These are phyloP conservation scores for Kwoniella mangroviensis DNA, from an alignment of 768 basidiomycete genomes.

Conservation along the genomic window DNA sequence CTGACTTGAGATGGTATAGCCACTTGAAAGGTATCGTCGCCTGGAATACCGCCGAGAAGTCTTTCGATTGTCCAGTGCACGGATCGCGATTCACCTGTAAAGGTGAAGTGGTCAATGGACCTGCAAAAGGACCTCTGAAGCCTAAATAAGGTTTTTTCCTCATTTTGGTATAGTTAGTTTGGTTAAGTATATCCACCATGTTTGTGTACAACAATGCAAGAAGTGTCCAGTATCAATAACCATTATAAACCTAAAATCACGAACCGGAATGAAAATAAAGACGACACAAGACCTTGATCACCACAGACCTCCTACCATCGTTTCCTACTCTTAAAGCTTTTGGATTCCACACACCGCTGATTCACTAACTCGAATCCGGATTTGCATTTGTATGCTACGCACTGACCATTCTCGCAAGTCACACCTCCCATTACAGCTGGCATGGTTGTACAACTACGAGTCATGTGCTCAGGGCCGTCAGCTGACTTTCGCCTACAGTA, in stretches of 20 bases:
- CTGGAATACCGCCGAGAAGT: conserved; percentile 34
- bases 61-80: conserved; percentile 40
- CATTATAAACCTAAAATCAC: background rate
- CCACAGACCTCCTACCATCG: background rate
- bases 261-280: background rate
- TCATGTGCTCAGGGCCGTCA: background rate
- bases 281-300: background rate
- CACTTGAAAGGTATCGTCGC: conserved; percentile 39
- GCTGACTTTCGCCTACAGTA: background rate
- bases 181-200: background rate
- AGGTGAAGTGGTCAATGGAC: conserved; percentile 36
- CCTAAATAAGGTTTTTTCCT: conserved; percentile 5
- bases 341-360: background rate
- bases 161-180: background rate
- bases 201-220: no score
- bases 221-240: no score
- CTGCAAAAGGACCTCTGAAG: conserved; percentile 27
- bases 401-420: conserved; percentile 10
- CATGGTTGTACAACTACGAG: conserved; percentile 4
- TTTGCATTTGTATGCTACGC: conserved; percentile 10
- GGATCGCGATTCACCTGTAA: conserved; percentile 38
- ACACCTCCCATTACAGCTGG: conserved; percentile 3
- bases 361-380: background rate
- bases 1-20: background rate
- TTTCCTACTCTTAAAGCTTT: background rate